Evolutionary conservation across 495 filamentous ascomycete species (phyloP).

Genomic region (Neurospora sublineolata): DNA sequence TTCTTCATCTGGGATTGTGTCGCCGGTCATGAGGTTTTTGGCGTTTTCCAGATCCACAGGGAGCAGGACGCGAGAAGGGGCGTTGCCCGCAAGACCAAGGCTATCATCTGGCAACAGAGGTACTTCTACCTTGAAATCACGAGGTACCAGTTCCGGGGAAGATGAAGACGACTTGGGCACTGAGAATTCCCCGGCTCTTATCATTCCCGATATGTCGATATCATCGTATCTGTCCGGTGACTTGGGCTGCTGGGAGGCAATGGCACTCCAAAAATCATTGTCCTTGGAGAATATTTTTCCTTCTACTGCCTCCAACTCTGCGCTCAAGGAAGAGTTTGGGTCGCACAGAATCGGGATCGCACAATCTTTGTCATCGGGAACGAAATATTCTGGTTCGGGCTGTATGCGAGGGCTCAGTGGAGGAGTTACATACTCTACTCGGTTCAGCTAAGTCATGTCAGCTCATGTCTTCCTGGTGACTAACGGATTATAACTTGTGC

Average conservation of each 20-base stretch:
- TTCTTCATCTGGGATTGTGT: constrained; percentile 1
- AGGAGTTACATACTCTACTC: constrained; percentile 39
- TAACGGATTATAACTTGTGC: neutral
- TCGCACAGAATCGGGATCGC: constrained; percentile 45
- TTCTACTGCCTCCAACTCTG: constrained; percentile 40
- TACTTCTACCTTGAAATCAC: constrained; percentile 14
- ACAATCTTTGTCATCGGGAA: constrained; percentile 36
- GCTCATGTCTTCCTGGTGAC: neutral
- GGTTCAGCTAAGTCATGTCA: constrained; percentile 10
- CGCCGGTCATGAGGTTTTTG: constrained; percentile 15
- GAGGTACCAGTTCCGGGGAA: constrained; percentile 1
- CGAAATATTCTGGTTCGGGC: constrained; percentile 24
- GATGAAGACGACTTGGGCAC: neutral
- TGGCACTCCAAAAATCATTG: constrained; percentile 9
- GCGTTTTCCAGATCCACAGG: constrained; percentile 9
- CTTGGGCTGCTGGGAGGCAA: neutral
- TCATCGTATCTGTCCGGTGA: constrained; percentile 13
- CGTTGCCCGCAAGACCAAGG: neutral
- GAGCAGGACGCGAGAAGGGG: constrained; percentile 7
- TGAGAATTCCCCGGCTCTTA: constrained; percentile 12
- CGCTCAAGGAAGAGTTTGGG: constrained; percentile 29
- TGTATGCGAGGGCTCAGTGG: constrained; percentile 43
- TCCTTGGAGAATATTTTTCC: constrained; percentile 12
- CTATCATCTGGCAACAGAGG: constrained; percentile 11
- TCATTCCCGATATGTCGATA: constrained; percentile 13